Percentiles rank a stretch among this genome's conserved stretches.
Evolutionary conservation across 1,139 yeast genomes (phyloP).

Genomic region (Kurtzmaniella quercitrusa): DNA sequence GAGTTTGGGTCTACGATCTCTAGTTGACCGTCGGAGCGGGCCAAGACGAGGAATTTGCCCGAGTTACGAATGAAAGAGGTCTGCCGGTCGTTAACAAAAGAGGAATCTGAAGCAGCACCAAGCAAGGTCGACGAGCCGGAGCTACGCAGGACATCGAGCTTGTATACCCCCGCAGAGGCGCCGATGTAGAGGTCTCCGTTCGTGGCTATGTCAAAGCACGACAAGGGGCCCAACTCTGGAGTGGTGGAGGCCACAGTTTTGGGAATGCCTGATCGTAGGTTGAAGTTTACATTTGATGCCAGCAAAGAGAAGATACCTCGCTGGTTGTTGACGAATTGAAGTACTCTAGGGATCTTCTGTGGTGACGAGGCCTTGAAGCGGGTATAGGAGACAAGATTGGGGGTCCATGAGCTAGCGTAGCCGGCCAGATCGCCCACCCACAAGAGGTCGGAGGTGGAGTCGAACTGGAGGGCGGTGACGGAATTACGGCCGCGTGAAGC

Average conservation of each 20-base stretch:
- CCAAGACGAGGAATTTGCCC: conserved; percentile 53
- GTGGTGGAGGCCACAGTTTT: conserved; percentile 6
- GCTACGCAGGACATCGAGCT: background rate
- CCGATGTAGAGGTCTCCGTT: conserved; percentile 1
- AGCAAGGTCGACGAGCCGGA: background rate
- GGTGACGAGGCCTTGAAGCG: conserved; percentile 44
- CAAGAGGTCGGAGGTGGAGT: conserved; percentile 63
- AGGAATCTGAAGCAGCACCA: background rate
- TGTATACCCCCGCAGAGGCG: background rate
- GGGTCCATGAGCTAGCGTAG: conserved; percentile 26
- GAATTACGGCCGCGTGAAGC: conserved; percentile 10
- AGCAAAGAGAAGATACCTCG: conserved; percentile 60
- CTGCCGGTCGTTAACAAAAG: conserved; percentile 25
- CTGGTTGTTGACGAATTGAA: conserved; percentile 49
- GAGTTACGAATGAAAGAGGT: conserved; percentile 28
- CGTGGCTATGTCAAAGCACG: background rate
- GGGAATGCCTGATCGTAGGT: conserved; percentile 52
- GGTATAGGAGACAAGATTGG: conserved; percentile 41
- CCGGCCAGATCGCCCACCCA: conserved; percentile 79
- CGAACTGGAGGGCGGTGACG: conserved; percentile 51
- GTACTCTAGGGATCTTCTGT: conserved; percentile 29
- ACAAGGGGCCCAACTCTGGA: background rate
- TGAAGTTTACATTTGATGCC: conserved; percentile 47
- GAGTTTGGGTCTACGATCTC: conserved; percentile 75
- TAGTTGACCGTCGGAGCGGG: conserved; percentile 62